A percentile compares a stretch with the other conserved stretches of the same genome.
Evolutionary conservation across 164 flowering plant genomes (phyloP).

Genomic region (Stephania yunnanensis): DNA sequence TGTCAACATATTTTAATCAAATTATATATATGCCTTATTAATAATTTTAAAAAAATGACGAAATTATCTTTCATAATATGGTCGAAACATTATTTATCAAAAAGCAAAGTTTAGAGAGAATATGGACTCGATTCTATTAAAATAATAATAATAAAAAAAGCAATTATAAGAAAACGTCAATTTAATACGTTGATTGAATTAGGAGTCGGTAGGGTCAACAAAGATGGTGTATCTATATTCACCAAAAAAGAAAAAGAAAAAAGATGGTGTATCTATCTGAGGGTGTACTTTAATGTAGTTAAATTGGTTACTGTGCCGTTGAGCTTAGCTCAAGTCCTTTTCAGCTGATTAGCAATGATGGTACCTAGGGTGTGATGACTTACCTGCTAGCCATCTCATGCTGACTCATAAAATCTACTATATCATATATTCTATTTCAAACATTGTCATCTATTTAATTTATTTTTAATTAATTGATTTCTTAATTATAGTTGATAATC

Average conservation of each 20-base stretch:
- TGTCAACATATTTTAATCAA: no score
- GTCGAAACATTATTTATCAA: no score
- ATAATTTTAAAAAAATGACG: no score
- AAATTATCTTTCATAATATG: no score
- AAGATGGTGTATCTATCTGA: neutral
- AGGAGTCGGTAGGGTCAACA: neutral
- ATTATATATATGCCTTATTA: no score
- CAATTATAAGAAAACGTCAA: neutral
- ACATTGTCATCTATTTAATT: neutral
- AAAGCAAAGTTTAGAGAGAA: no score
- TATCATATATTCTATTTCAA: constrained; percentile 1
- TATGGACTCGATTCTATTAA: no score
- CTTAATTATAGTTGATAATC: no score
- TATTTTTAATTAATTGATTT: no score
- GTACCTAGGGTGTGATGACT: constrained; percentile 6
- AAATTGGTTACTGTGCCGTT: constrained; percentile 7
- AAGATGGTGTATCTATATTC: neutral
- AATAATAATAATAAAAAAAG: no score
- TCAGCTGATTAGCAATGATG: constrained; percentile 23
- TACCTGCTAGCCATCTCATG: constrained; percentile 18
- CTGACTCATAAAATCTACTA: constrained; percentile 27
- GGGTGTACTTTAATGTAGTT: neutral
- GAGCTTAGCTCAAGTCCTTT: constrained; percentile 7
- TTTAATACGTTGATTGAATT: neutral
- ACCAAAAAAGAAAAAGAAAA: no score